Conservation (phyloP, 352 stramenopile species). For the Pythium coloratum region DNA sequence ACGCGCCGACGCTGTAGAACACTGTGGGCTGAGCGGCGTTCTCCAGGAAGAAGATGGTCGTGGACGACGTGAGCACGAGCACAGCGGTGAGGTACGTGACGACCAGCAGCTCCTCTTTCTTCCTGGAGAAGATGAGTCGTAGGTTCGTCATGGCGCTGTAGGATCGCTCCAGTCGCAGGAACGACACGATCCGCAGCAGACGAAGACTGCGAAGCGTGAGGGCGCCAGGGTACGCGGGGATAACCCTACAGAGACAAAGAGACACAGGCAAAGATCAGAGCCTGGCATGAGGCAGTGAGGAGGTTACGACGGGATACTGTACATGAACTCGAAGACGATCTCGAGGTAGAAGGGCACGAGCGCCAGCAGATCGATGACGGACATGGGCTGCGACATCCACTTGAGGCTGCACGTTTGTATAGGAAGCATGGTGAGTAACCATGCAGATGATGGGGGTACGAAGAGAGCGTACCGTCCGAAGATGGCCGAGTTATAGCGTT, state of each 20-base stretch:
- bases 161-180: slow-evolving; percentile 73
- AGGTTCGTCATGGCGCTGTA: slow-evolving; percentile 82
- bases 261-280: background rate
- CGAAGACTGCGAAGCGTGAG: slow-evolving; percentile 74
- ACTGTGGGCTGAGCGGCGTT: slow-evolving; percentile 69
- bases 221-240: slow-evolving; percentile 46
- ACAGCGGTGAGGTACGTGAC: slow-evolving; percentile 82
- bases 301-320: slow-evolving; percentile 16
- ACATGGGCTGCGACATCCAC: slow-evolving; percentile 83
- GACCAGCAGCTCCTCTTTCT: slow-evolving; percentile 76
- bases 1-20: slow-evolving; percentile 76
- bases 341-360: slow-evolving; percentile 83
- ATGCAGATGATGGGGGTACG: too few relatives aligned
- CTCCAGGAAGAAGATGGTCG: slow-evolving; percentile 86
- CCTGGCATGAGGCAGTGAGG: background rate
- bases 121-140: slow-evolving; percentile 66
- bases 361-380: slow-evolving; percentile 73
- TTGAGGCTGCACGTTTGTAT: slow-evolving; percentile 38
- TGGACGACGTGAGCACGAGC: slow-evolving; percentile 75
- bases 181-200: slow-evolving; percentile 78
- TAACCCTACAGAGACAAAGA: slow-evolving; percentile 22
- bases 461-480: slow-evolving; percentile 42
- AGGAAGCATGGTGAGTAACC: too few relatives aligned
- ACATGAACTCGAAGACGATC: slow-evolving; percentile 66
- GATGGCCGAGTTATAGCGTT: slow-evolving; percentile 50